phyloP scores from a whole-genome alignment of 768 basidiomycete species.

The Coprinopsis marcescibilis region DNA sequence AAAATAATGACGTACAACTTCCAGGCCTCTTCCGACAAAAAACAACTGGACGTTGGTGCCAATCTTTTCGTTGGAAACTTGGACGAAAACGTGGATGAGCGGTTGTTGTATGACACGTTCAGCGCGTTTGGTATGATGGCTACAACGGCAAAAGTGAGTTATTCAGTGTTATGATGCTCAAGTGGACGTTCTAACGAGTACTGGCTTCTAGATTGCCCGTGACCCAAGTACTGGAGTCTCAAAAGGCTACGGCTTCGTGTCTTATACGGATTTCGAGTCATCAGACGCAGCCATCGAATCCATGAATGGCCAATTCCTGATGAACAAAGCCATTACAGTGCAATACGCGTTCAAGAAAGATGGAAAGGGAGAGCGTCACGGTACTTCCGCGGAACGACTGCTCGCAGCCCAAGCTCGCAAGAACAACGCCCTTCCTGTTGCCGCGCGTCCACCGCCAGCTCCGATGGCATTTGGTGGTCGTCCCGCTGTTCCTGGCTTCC shows the following conservation, averaged over 20 bases:
- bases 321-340: slow-evolving; percentile 96
- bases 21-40: slow-evolving; percentile 96
- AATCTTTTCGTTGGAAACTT: slow-evolving; percentile 95
- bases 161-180: slow-evolving; percentile 8
- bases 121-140: slow-evolving; percentile 92
- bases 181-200: slow-evolving; percentile 1
- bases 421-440: slow-evolving; percentile 84
- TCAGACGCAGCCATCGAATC: slow-evolving; percentile 94
- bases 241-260: slow-evolving; percentile 96
- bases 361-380: slow-evolving; percentile 96
- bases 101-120: slow-evolving; percentile 90
- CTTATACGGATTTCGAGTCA: slow-evolving; percentile 96
- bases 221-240: slow-evolving; percentile 80
- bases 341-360: slow-evolving; percentile 99
- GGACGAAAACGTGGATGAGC: slow-evolving; percentile 93
- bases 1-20: slow-evolving; percentile 11
- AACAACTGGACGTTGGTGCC: slow-evolving; percentile 95
- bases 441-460: slow-evolving; percentile 68
- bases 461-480: slow-evolving; percentile 66
- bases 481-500: slow-evolving; percentile 64
- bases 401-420: slow-evolving; percentile 94
- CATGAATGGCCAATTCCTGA: slow-evolving; percentile 96
- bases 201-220: slow-evolving; percentile 89
- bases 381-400: slow-evolving; percentile 93
- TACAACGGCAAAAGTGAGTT: slow-evolving; percentile 76